These are phyloP conservation scores for Hura crepitans DNA, from an alignment of 441 rosid genomes.

Conservation along the genomic window DNA sequence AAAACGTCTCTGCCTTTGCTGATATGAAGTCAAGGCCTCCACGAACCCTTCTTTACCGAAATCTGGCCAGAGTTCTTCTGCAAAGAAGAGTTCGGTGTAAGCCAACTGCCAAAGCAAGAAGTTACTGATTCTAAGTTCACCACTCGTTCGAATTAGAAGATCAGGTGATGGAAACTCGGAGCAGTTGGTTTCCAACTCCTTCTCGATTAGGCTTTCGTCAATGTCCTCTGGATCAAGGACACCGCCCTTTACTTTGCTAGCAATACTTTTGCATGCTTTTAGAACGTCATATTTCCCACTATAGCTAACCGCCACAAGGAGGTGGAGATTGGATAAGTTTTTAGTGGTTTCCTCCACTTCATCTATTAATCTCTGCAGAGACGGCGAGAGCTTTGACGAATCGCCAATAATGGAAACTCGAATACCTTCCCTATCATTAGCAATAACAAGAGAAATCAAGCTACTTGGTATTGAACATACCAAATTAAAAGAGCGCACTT, in stretches of 20 bases:
- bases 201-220: constrained; percentile 49
- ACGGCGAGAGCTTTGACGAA: constrained; percentile 46
- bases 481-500: not conserved
- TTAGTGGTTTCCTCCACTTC: constrained; percentile 49
- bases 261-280: constrained; percentile 65
- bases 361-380: constrained; percentile 36
- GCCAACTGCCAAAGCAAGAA: constrained; percentile 82
- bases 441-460: not conserved
- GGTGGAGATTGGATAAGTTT: constrained; percentile 47
- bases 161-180: constrained; percentile 61
- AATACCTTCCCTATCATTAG: constrained; percentile 37
- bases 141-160: constrained; percentile 63
- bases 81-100: constrained; percentile 71
- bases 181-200: constrained; percentile 55
- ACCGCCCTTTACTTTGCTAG: constrained; percentile 48
- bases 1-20: constrained; percentile 63
- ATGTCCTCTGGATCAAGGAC: constrained; percentile 45
- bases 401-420: constrained; percentile 65
- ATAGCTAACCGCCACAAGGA: constrained; percentile 71
- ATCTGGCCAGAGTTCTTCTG: constrained; percentile 70
- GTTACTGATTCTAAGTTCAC: constrained; percentile 74
- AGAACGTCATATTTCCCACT: constrained; percentile 67
- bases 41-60: constrained; percentile 51
- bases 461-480: not conserved
- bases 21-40: constrained; percentile 61